Conservation (phyloP, 176 grass and related monocot species). For the Sorghum bicolor region DNA sequence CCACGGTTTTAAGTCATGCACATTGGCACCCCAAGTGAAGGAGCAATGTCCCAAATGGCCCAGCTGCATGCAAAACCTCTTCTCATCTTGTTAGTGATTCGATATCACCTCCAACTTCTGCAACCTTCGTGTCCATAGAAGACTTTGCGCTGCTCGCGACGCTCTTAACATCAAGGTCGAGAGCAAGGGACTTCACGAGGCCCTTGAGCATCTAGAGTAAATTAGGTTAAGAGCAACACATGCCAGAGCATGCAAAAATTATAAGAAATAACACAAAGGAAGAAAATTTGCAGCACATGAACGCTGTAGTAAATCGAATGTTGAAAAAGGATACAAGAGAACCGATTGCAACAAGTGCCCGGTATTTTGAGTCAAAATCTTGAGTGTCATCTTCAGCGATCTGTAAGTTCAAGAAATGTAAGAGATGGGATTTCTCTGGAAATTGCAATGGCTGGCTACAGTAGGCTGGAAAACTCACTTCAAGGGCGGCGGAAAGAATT, state of each 20-base stretch:
- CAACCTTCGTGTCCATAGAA: constrained; percentile 74
- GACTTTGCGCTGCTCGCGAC: constrained; percentile 58
- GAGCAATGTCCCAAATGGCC: background rate
- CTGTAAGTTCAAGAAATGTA: constrained; percentile 53
- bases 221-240: constrained; percentile 44
- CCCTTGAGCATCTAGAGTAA: constrained; percentile 78
- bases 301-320: background rate
- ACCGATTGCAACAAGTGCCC: constrained; percentile 79
- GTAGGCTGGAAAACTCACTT: constrained; percentile 39
- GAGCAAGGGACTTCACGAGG: constrained; percentile 79
- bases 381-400: constrained; percentile 78
- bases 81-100: constrained; percentile 68
- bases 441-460: background rate
- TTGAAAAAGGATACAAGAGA: constrained; percentile 88
- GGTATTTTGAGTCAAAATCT: constrained; percentile 80
- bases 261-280: background rate
- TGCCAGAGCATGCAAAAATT: background rate
- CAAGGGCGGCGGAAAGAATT: constrained; percentile 83
- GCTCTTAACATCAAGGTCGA: constrained; percentile 80
- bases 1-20: background rate
- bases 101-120: constrained; percentile 76
- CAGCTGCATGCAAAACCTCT: background rate
- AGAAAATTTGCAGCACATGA: background rate
- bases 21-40: background rate
- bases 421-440: constrained; percentile 11